phyloP scores from a whole-genome alignment of 2,329 filamentous ascomycete species.

The Chalaropsis thielavioides region DNA sequence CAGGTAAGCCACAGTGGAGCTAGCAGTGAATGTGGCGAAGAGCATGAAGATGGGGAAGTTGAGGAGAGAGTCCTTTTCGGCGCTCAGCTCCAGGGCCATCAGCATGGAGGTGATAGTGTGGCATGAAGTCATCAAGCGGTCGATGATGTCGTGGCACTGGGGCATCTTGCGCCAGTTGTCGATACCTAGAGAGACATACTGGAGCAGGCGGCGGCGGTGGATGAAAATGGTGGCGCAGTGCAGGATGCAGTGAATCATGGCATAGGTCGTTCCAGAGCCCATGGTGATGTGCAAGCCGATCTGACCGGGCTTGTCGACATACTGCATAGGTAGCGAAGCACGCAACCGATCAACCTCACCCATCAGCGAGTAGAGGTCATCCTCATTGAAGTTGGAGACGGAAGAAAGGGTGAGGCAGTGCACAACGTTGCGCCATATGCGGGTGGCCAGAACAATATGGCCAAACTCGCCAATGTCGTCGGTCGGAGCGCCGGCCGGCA shows the following conservation, averaged over 20 bases:
- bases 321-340: conserved; percentile 41
- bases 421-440: conserved; percentile 47
- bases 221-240: conserved; percentile 48
- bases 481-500: conserved; percentile 28
- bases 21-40: conserved; percentile 46
- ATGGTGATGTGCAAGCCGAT: conserved; percentile 49
- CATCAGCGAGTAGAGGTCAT: conserved; percentile 37
- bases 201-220: conserved; percentile 43
- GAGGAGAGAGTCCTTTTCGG: conserved; percentile 43
- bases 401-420: conserved; percentile 44
- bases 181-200: conserved; percentile 39
- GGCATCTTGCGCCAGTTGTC: conserved; percentile 39
- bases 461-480: conserved; percentile 46
- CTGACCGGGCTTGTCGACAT: conserved; percentile 45
- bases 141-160: conserved; percentile 38
- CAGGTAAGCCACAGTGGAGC: conserved; percentile 46
- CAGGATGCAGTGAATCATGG: conserved; percentile 47
- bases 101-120: conserved; percentile 44
- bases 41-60: conserved; percentile 51
- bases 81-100: conserved; percentile 39
- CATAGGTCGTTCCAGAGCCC: conserved; percentile 48
- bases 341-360: conserved; percentile 42
- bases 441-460: conserved; percentile 45
- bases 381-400: conserved; percentile 38
- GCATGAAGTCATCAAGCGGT: conserved; percentile 43